A percentile compares a stretch with the other conserved stretches of the same genome.
These are phyloP conservation scores for Aristolochia fimbriata DNA, from an alignment of 164 flowering plant genomes.

Conservation along the genomic window DNA sequence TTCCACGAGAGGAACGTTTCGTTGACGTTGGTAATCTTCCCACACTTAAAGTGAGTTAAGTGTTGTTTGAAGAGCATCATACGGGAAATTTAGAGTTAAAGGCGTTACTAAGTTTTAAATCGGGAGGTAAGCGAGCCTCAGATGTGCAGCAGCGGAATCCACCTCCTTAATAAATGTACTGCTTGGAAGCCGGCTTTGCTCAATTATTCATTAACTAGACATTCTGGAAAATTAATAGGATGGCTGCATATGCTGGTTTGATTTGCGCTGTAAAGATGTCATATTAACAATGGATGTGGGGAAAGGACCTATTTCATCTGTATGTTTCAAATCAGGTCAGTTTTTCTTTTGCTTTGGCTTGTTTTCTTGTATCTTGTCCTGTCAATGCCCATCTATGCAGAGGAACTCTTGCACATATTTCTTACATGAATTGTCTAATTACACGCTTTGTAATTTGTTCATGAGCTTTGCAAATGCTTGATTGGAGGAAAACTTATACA, in stretches of 20 bases:
- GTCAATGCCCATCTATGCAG: background rate
- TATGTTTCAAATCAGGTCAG: slow-evolving; percentile 81
- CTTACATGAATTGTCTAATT: background rate
- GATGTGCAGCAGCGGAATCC: too few relatives aligned
- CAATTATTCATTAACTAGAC: too few relatives aligned
- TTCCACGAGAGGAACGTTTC: too few relatives aligned
- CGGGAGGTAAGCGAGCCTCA: too few relatives aligned
- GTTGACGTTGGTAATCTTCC: too few relatives aligned
- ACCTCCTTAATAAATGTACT: too few relatives aligned
- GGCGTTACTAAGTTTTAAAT: too few relatives aligned
- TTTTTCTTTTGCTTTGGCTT: slow-evolving; percentile 1
- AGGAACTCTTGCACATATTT: background rate
- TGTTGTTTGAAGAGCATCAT: too few relatives aligned
- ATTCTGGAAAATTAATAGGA: slow-evolving; percentile 29
- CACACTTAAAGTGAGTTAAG: too few relatives aligned
- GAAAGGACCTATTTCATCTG: slow-evolving; percentile 48
- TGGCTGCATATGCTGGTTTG: slow-evolving; percentile 84
- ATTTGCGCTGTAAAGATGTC: slow-evolving; percentile 78
- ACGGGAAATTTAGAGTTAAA: too few relatives aligned
- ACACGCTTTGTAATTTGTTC: background rate
- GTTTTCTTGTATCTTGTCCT: background rate
- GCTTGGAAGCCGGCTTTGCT: too few relatives aligned
- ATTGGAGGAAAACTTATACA: background rate
- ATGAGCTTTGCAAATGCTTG: background rate
- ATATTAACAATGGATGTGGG: slow-evolving; percentile 43